Base-by-base conservation (phyloP, 2,329 filamentous ascomycete species). In the Thielaviopsis euricoi region DNA sequence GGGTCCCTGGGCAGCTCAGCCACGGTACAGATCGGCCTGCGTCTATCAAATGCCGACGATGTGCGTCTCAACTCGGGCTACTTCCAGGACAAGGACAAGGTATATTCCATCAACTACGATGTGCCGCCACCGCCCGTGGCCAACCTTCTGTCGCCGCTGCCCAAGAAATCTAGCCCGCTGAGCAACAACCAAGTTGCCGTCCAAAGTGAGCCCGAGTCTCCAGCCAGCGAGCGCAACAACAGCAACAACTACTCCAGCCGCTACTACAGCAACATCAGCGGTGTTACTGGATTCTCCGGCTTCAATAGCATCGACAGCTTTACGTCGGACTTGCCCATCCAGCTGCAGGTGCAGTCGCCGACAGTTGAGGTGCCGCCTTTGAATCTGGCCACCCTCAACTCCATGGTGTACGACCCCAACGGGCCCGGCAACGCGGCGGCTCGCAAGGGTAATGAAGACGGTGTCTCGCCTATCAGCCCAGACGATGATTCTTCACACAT, bases 21-120 rank as follows among this genome's bases (percentile, higher is more conserved):
- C 23, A 87, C 83, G 0, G 83, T 87, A 12, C 83, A 86, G 65
- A 87, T 87, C 55, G 84, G 83, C 1, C 72, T 87, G 17, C 78
- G 84, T 12, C 73, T 87, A 58, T 87, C 83, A 25, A 80, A 76
- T 57, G 74, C 78, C 33, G 70, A 75, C 15, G 76, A 80, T 62
- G 73, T 79, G 61, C 68, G 71, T 0, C 64, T 70, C 19, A 64
- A 68, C 48, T 66, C 56, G 61, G 68, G 59, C 54, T 67, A 63
- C 60, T 67, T 64, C 51, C 65, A 60, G 54, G 63, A 71, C 61
- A 61, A 69, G 57, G 58, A 70, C 60, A 69, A 71, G 55, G 68
- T 73, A 3, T 68, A 74, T 58, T 67, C 67, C 54, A 64, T 75
- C 37, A 69, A 67, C 46, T 71, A 66, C 55, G 53, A 58, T 10